A percentile compares a stretch with the other conserved stretches of the same genome.
These are phyloP conservation scores for Dothistroma septosporum DNA, from an alignment of 2,329 filamentous ascomycete genomes.

Conservation along the genomic window DNA sequence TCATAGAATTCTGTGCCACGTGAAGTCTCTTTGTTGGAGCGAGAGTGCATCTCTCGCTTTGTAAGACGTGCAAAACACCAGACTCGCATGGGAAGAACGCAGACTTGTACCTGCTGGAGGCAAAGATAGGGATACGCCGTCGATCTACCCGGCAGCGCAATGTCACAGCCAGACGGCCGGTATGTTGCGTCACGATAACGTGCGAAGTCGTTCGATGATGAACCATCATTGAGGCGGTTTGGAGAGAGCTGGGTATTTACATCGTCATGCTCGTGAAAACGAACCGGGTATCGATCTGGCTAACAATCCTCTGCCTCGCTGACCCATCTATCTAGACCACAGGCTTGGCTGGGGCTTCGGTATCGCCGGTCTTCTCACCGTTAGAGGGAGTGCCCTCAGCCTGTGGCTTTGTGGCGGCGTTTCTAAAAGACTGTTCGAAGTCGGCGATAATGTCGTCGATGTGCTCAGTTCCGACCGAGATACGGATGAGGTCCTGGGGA, in stretches of 20 bases:
- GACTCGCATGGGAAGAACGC: not conserved
- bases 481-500: conserved; percentile 78
- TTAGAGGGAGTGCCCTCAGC: conserved; percentile 25
- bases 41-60: not conserved
- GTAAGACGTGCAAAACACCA: not conserved
- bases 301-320: not conserved
- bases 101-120: not conserved
- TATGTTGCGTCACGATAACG: not conserved
- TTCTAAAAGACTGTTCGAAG: conserved; percentile 84
- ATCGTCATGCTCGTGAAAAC: not conserved
- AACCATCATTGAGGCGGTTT: not conserved
- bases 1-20: not conserved
- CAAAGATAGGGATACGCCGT: not conserved
- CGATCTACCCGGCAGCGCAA: too few species aligned
- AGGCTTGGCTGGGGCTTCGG: conserved; percentile 22
- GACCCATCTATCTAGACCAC: conserved; percentile 14
- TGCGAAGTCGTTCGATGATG: too few species aligned
- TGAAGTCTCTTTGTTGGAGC: not conserved
- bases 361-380: conserved; percentile 24
- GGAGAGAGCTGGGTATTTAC: not conserved
- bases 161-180: not conserved
- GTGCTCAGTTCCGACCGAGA: conserved; percentile 92
- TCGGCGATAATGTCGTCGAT: conserved; percentile 97
- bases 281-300: not conserved
- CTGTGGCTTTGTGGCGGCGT: conserved; percentile 44